phyloP scores from a whole-genome alignment of 305 asterid species.

The Solanum aculeatissimum region DNA sequence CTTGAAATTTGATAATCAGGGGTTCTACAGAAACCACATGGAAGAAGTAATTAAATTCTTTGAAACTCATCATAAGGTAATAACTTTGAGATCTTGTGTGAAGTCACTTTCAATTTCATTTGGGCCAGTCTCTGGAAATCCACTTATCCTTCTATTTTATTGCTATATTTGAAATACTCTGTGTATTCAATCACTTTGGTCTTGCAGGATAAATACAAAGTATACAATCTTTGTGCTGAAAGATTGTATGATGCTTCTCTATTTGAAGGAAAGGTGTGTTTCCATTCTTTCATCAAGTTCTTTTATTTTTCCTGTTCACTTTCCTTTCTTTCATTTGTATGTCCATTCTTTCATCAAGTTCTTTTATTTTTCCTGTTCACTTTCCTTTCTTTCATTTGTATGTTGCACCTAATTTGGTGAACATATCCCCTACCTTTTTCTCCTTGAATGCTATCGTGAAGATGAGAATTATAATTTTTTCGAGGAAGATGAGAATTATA shows the following conservation, averaged over 20 bases:
- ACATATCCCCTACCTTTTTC: not conserved
- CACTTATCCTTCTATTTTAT: not conserved
- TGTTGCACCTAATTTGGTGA: not conserved
- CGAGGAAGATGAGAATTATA: not conserved
- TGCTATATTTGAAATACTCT: not conserved
- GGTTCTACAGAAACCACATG: slow-evolving; percentile 96
- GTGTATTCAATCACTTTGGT: slow-evolving; percentile 4
- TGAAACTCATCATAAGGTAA: slow-evolving; percentile 95
- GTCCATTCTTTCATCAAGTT: too few species aligned
- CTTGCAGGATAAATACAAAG: slow-evolving; percentile 94
- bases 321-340: not conserved
- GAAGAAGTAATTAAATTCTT: slow-evolving; percentile 97
- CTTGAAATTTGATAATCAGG: slow-evolving; percentile 37
- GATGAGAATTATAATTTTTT: not conserved
- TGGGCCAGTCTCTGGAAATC: not conserved
- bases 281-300: slow-evolving; percentile 4
- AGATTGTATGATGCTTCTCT: slow-evolving; percentile 91
- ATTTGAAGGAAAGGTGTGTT: slow-evolving; percentile 89
- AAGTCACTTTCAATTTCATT: not conserved
- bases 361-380: not conserved
- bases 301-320: not conserved
- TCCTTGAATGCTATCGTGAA: not conserved
- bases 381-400: not conserved
- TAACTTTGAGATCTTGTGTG: not conserved
- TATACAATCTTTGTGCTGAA: slow-evolving; percentile 97